Evolutionary conservation across 441 rosid genomes (phyloP).

Genomic region (Erodium moschatum): DNA sequence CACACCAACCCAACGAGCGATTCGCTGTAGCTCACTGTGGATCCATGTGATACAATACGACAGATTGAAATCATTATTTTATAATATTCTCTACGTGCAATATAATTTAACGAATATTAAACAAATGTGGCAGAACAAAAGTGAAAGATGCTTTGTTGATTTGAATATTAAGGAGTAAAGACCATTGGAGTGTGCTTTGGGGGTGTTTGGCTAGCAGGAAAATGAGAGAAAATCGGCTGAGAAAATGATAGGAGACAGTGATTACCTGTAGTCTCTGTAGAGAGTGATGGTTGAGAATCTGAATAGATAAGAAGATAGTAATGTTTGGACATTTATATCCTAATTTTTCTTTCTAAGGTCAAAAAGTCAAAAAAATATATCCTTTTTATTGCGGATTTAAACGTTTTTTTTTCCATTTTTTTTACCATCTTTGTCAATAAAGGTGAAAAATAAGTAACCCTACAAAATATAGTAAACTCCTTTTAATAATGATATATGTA

Average conservation of each 20-base stretch:
- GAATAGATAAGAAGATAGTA: not conserved
- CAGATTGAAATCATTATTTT: not conserved
- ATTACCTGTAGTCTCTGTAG: not conserved
- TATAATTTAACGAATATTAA: not conserved
- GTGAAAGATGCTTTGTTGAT: not conserved
- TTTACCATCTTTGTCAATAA: no score
- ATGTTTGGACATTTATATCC: no score
- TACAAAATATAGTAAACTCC: no score
- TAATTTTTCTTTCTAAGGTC: not conserved
- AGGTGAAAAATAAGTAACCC: no score
- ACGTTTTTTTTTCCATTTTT: not conserved
- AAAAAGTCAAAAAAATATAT: no score
- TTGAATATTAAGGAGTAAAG: not conserved
- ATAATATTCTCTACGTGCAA: not conserved
- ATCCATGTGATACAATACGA: not conserved
- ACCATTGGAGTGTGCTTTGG: not conserved
- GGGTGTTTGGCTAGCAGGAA: not conserved
- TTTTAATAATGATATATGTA: no score
- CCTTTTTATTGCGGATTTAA: not conserved
- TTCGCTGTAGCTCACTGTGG: not conserved
- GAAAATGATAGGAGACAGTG: not conserved
- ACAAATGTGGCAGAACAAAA: not conserved
- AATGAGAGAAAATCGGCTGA: not conserved
- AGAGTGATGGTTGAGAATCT: not conserved
- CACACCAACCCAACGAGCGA: not conserved